Conservation (phyloP, 2,329 filamentous ascomycete species). For the Neoscytalidium dimidiatum region DNA sequence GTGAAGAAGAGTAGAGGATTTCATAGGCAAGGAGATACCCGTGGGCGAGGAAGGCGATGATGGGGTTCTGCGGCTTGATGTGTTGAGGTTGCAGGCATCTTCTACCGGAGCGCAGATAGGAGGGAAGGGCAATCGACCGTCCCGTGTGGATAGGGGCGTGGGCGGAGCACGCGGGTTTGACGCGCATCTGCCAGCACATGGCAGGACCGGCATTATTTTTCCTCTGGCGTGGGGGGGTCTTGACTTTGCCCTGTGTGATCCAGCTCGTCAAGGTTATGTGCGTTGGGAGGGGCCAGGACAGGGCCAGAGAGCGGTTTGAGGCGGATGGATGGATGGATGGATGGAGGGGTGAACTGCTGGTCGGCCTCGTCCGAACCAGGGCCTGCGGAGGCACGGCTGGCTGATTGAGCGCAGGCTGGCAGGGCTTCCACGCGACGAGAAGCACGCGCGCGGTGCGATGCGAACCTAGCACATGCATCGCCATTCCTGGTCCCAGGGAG, state of each 20-base stretch:
- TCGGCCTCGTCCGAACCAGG: too few relatives aligned
- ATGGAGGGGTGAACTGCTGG: not conserved
- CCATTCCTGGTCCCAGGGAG: not conserved
- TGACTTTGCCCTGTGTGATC: too few relatives aligned
- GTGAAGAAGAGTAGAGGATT: not conserved
- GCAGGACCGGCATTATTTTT: not conserved
- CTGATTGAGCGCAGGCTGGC: not conserved
- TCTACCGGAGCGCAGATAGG: too few relatives aligned
- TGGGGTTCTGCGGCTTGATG: not conserved
- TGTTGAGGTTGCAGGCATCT: too few relatives aligned
- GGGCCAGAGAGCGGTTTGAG: not conserved
- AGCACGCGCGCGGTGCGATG: not conserved
- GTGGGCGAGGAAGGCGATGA: not conserved
- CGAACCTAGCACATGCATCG: not conserved
- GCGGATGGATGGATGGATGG: not conserved
- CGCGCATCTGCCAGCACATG: conserved; percentile 1
- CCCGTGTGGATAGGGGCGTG: too few relatives aligned
- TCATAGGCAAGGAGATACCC: not conserved
- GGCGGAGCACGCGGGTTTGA: not conserved
- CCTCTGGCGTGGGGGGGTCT: not conserved
- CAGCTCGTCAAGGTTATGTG: too few relatives aligned
- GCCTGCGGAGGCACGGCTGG: too few relatives aligned
- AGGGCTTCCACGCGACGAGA: not conserved
- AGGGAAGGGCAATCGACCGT: too few relatives aligned
- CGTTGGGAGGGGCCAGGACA: not conserved